Evolutionary conservation across 1,139 yeast species (phyloP), one percentile per base, ranked within the genome.

Genomic region (Candida sanyaensis): DNA sequence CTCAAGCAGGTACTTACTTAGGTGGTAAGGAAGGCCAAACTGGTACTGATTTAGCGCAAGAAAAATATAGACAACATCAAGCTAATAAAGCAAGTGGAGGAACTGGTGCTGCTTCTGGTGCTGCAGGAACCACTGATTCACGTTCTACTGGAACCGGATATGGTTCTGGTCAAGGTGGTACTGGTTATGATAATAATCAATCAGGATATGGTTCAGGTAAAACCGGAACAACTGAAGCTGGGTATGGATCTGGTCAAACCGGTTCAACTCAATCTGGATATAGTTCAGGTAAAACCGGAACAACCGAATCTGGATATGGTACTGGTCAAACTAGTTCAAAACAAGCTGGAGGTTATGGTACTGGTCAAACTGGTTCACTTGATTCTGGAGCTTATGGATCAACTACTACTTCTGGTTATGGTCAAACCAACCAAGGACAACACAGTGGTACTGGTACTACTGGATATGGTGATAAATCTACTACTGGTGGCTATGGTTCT

Each of bases 1-100:
- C 45, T 31, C 50, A 46, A 47, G 49, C 53, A 12, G 53, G 53
- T 28, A 47, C 48, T 37, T 50, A 44, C 32, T 42, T 41, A 24
- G 52, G 52, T 28, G 52, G 50, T 27, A 50, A 50, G 44, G 53
- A 50, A 8, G 53, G 50, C 17, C 53, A 50, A 50, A 50, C 43
- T 17, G 53, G 53, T 32, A 50, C 53, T 23, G 53, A 50, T 31
- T 17, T 50, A 23, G 53, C 50, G 41, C 50, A 50, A 47, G 50
- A 47, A 28, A 50, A 48, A 41, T 50, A 50, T 37, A 37, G 47
- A 38, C 46, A 43, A 39, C 45, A 45, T 33, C 27, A 44, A 30
- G 39, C 34, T 27, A 39, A 39, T 8, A 44, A 43, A 13, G 27
- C 45, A 12, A 3, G 21, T 17, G 21, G 2, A 17, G 45, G 24